phyloP scores from a whole-genome alignment of 306 rosid species.

The Cicer arietinum region DNA sequence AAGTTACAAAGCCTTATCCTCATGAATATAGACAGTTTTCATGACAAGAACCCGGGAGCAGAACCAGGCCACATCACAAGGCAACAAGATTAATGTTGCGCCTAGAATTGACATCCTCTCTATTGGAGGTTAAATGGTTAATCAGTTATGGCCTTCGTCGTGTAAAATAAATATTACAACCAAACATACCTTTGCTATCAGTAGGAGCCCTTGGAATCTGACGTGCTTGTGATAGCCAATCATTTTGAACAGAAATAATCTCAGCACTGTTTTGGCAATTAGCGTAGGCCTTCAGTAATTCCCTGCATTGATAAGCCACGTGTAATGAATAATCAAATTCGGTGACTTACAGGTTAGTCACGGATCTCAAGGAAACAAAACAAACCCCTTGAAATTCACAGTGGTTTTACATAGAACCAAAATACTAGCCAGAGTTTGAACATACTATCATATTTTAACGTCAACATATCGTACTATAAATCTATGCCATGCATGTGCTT shows the following conservation, averaged over 20 bases:
- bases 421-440: background rate
- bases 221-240: conserved; percentile 75
- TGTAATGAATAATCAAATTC: conserved; percentile 13
- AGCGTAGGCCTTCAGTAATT: conserved; percentile 85
- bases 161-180: background rate
- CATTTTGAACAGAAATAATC: conserved; percentile 81
- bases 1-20: background rate
- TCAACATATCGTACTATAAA: background rate
- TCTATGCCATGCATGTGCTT: conserved; percentile 26
- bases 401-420: background rate
- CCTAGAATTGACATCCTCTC: background rate
- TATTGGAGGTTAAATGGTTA: background rate
- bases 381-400: conserved; percentile 25
- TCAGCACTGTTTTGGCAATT: conserved; percentile 78
- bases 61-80: background rate
- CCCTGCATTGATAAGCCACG: conserved; percentile 58
- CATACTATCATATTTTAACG: too few species aligned
- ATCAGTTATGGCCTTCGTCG: conserved; percentile 1
- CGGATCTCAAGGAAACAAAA: conserved; percentile 7
- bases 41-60: background rate
- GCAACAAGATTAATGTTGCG: background rate
- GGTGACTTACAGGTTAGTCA: conserved; percentile 6
- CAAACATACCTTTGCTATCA: conserved; percentile 62
- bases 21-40: conserved; percentile 4
- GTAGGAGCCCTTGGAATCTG: conserved; percentile 60